Percentiles rank a stretch among this genome's conserved stretches.
Conservation (phyloP, 1,284 basidiomycete genomes). For the Violaceomyces palustris region DNA sequence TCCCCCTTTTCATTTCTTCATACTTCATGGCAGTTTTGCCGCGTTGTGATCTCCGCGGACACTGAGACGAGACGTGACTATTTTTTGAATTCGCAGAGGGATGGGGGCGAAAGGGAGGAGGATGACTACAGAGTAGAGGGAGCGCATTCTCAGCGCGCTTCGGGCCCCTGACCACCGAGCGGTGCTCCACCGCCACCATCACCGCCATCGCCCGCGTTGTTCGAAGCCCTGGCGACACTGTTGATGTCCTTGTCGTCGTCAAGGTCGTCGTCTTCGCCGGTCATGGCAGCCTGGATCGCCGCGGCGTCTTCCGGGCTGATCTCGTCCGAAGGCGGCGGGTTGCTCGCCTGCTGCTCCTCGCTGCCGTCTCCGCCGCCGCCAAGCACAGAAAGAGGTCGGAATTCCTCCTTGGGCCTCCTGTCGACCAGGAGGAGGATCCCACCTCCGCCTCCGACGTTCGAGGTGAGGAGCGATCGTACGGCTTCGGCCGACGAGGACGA, state of each 20-base stretch:
- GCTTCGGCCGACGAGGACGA: slow-evolving; percentile 14
- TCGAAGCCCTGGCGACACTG: slow-evolving; percentile 12
- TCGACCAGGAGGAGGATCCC: slow-evolving; percentile 49
- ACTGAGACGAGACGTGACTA: no score
- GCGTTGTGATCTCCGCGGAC: no score
- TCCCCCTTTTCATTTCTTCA: no score
- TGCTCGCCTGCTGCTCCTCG: slow-evolving; percentile 3
- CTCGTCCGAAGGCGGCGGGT: slow-evolving; percentile 11
- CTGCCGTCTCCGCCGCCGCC: slow-evolving; percentile 5
- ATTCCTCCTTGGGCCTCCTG: slow-evolving; percentile 32
- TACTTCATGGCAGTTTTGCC: no score
- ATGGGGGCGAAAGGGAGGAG: no score
- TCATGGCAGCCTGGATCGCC: slow-evolving; percentile 32
- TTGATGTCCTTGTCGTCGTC: slow-evolving; percentile 30
- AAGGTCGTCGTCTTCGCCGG: slow-evolving; percentile 37
- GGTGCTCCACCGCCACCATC: slow-evolving; percentile 3
- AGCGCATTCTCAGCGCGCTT: slow-evolving; percentile 12
- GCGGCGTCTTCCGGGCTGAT: slow-evolving; percentile 36
- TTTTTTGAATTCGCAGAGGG: no score
- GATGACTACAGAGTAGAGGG: no score
- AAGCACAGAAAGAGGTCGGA: slow-evolving; percentile 28
- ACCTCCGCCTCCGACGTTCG: slow-evolving; percentile 40
- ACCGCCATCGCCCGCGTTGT: slow-evolving; percentile 4
- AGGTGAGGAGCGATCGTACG: slow-evolving; percentile 34
- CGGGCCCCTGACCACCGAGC: slow-evolving; percentile 10